Percentiles rank a stretch among this genome's conserved stretches.
Conservation (phyloP, 2,329 filamentous ascomycete genomes). For the Colletotrichum kahawae region DNA sequence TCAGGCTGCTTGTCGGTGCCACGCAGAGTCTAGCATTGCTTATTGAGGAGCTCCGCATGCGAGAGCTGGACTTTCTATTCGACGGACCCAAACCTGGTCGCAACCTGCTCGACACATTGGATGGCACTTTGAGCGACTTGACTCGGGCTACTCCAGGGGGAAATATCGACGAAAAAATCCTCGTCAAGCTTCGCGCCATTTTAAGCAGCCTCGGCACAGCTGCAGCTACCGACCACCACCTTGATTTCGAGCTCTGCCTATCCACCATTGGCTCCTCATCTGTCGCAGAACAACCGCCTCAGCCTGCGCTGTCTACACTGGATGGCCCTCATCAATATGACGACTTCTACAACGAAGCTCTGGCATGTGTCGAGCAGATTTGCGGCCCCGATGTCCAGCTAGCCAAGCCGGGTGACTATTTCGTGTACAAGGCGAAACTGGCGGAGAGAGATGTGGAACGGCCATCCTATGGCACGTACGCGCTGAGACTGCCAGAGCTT, state of each 20-base stretch:
- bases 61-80: not conserved
- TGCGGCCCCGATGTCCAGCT: not conserved
- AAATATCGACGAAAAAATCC: not conserved
- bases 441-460: not conserved
- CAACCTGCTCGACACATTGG: not conserved
- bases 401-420: not conserved
- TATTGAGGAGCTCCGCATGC: not conserved
- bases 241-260: not conserved
- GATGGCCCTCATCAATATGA: not conserved
- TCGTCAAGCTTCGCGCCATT: not conserved
- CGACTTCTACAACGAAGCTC: not conserved
- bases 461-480: not conserved
- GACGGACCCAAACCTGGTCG: not conserved
- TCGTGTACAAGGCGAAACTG: not conserved
- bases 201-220: not conserved
- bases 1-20: not conserved
- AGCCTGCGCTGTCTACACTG: not conserved
- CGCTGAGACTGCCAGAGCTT: slow-evolving; percentile 27
- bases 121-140: not conserved
- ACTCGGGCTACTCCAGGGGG: fast-evolving
- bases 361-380: not conserved
- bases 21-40: not conserved
- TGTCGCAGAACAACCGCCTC: not conserved
- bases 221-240: not conserved
- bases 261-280: not conserved